phyloP scores from a whole-genome alignment of 352 stramenopile genomes.

The Globisporangium middletonii region DNA sequence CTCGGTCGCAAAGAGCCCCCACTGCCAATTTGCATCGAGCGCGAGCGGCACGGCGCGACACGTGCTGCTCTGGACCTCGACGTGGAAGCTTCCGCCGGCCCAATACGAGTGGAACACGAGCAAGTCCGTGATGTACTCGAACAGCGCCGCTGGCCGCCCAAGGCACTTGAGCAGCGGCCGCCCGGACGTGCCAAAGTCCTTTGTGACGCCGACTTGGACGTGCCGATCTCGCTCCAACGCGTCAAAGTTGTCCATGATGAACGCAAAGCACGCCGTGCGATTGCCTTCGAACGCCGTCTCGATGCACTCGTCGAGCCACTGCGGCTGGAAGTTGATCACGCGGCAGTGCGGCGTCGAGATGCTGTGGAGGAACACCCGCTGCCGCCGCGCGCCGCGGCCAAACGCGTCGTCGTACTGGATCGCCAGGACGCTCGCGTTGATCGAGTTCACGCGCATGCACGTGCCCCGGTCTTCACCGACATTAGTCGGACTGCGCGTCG shows the following conservation, averaged over 20 bases:
- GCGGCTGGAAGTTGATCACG: conserved; percentile 30
- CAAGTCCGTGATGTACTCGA: conserved; percentile 51
- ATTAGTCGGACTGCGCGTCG: conserved; percentile 22
- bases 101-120: conserved; percentile 48
- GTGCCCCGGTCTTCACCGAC: conserved; percentile 29
- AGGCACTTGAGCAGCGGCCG: conserved; percentile 36
- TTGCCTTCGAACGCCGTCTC: conserved; percentile 16
- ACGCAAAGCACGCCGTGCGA: conserved; percentile 24
- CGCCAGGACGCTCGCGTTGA: conserved; percentile 22
- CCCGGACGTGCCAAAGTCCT: conserved; percentile 33
- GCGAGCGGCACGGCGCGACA: conserved; percentile 31
- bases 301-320: conserved; percentile 31
- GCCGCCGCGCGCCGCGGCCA: conserved; percentile 21
- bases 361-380: conserved; percentile 26
- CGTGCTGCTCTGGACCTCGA: conserved; percentile 47
- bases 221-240: conserved; percentile 19
- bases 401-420: conserved; percentile 38
- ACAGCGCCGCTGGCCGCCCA: conserved; percentile 23
- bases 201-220: conserved; percentile 25
- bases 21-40: conserved; percentile 25
- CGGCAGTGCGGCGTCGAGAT: conserved; percentile 35
- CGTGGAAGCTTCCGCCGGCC: conserved; percentile 36
- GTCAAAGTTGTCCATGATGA: conserved; percentile 50
- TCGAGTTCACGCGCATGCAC: conserved; percentile 32
- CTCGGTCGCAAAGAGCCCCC: conserved; percentile 35